phyloP scores from a whole-genome alignment of 768 basidiomycete genomes.

The Termitomyces sp. region DNA sequence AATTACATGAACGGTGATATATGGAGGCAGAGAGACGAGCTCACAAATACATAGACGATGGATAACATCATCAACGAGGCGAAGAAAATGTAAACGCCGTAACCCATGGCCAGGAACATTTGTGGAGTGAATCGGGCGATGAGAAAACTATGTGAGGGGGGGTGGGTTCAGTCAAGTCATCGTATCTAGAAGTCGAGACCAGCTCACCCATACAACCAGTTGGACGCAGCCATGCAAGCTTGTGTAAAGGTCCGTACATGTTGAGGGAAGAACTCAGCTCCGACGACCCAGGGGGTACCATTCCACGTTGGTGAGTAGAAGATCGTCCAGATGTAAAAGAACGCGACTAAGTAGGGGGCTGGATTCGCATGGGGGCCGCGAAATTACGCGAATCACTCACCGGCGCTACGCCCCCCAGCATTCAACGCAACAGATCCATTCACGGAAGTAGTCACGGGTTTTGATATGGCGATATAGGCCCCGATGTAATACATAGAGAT shows the following conservation, averaged over 20 bases:
- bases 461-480: conserved; percentile 34
- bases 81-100: conserved; percentile 32
- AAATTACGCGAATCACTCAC: conserved; percentile 11
- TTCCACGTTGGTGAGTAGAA: conserved; percentile 37
- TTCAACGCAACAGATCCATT: conserved; percentile 11
- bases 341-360: conserved; percentile 21
- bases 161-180: background rate
- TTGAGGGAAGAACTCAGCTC: conserved; percentile 37
- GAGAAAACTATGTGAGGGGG: conserved; percentile 20
- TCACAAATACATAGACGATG: conserved; percentile 27
- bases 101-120: conserved; percentile 31
- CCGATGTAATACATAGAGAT: conserved; percentile 39
- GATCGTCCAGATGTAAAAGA: conserved; percentile 33
- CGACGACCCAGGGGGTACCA: conserved; percentile 41
- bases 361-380: too few relatives aligned
- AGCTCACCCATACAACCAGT: conserved; percentile 27
- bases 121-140: conserved; percentile 32
- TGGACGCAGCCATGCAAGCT: conserved; percentile 29
- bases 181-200: background rate
- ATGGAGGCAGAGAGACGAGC: conserved; percentile 6
- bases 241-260: conserved; percentile 33
- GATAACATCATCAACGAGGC: conserved; percentile 27
- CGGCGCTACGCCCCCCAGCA: conserved; percentile 25
- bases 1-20: background rate
- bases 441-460: conserved; percentile 15